Conservation (phyloP, 306 rosid genomes). For the Rosa persica region DNA sequence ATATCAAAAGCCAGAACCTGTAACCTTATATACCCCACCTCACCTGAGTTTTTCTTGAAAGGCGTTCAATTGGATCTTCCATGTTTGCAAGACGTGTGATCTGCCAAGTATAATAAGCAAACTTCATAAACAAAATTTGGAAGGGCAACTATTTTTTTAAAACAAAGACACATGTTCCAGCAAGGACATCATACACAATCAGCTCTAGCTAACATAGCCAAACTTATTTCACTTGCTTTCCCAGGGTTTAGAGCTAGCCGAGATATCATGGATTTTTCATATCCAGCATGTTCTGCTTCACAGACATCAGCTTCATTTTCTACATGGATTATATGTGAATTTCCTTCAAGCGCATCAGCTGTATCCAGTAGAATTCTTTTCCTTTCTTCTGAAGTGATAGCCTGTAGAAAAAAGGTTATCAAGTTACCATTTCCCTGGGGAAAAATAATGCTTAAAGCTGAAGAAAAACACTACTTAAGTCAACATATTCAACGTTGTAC, state of each 20-base stretch:
- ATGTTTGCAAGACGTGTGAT: constrained; percentile 81
- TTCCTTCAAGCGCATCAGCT: constrained; percentile 87
- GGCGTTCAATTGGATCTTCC: constrained; percentile 88
- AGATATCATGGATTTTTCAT: constrained; percentile 75
- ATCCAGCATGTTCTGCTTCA: constrained; percentile 71
- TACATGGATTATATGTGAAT: constrained; percentile 52
- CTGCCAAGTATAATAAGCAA: constrained; percentile 42
- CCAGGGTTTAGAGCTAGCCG: constrained; percentile 77
- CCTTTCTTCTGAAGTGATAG: constrained; percentile 71
- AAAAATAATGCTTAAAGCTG: background rate
- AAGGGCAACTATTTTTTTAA: constrained; percentile 8
- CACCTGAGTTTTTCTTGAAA: constrained; percentile 82
- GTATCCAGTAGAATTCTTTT: constrained; percentile 74
- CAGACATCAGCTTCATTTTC: constrained; percentile 88
- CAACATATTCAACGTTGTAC: background rate
- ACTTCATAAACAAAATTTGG: constrained; percentile 27
- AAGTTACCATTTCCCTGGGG: constrained; percentile 6
- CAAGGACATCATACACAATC: background rate
- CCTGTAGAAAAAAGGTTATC: constrained; percentile 47
- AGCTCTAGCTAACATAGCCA: constrained; percentile 14
- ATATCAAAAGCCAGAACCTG: constrained; percentile 16
- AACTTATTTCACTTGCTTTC: constrained; percentile 56
- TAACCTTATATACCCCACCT: constrained; percentile 11
- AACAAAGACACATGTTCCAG: background rate
- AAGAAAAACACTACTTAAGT: background rate